phyloP scores from a whole-genome alignment of 2,329 filamentous ascomycete genomes.

The Trichoderma cornu-damae region DNA sequence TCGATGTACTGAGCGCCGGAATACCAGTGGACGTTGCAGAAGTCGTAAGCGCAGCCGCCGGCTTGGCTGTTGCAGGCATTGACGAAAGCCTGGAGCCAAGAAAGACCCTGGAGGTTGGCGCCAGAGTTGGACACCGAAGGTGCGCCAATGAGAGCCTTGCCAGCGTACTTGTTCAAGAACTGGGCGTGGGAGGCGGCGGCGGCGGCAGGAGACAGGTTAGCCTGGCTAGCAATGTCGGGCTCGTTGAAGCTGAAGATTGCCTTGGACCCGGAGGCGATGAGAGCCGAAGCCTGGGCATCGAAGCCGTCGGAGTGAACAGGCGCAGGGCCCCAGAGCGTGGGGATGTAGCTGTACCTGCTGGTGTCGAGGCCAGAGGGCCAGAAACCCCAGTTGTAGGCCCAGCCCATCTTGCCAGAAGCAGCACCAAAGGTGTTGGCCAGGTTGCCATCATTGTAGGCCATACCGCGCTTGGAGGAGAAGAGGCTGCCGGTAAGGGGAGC shows the following conservation, averaged over 20 bases:
- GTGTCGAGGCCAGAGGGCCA: slow-evolving; percentile 37
- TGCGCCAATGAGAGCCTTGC: slow-evolving; percentile 50
- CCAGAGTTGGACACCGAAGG: slow-evolving; percentile 60
- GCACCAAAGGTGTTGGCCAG: slow-evolving; percentile 48
- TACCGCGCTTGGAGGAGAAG: slow-evolving; percentile 53
- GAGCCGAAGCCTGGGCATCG: slow-evolving; percentile 44
- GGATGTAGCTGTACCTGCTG: slow-evolving; percentile 53
- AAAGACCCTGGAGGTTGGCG: slow-evolving; percentile 44
- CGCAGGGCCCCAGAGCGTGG: slow-evolving; percentile 58
- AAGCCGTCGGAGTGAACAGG: slow-evolving; percentile 45
- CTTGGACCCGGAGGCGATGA: slow-evolving; percentile 50
- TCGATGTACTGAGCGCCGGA: slow-evolving; percentile 42
- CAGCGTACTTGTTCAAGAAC: slow-evolving; percentile 52
- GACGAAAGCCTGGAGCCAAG: slow-evolving; percentile 53
- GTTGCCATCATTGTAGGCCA: slow-evolving; percentile 59
- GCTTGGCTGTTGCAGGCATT: slow-evolving; percentile 39
- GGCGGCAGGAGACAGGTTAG: slow-evolving; percentile 48
- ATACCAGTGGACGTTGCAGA: slow-evolving; percentile 63
- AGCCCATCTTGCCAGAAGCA: slow-evolving; percentile 40
- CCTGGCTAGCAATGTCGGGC: slow-evolving; percentile 57
- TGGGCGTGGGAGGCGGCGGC: slow-evolving; percentile 51
- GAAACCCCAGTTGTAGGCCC: slow-evolving; percentile 67
- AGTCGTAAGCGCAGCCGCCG: slow-evolving; percentile 50
- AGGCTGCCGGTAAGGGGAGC: slow-evolving; percentile 7
- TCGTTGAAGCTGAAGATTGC: slow-evolving; percentile 67